Percentiles rank a stretch among this genome's conserved stretches.
These are phyloP conservation scores for Helicostylum pulchrum DNA, from an alignment of 192 early-diverging fungal genomes.

Conservation along the genomic window DNA sequence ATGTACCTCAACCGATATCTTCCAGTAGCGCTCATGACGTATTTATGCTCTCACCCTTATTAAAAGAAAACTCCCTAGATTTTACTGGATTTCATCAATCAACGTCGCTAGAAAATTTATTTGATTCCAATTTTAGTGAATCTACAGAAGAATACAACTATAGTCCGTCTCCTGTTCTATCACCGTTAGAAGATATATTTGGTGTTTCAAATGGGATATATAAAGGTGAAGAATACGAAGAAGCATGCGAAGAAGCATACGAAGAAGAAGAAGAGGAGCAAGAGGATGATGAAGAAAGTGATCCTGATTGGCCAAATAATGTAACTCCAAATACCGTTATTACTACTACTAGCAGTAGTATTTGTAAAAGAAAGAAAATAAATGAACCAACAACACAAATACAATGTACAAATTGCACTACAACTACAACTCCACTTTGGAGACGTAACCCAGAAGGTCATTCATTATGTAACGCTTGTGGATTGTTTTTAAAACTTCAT, in stretches of 20 bases:
- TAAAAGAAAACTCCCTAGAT: neutral
- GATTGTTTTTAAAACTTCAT: conserved; percentile 90
- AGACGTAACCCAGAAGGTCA: conserved; percentile 76
- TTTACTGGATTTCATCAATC: too few species aligned
- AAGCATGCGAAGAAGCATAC: too few species aligned
- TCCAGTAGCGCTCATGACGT: conserved; percentile 5
- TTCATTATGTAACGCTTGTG: conserved; percentile 93
- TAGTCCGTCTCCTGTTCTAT: conserved; percentile 5
- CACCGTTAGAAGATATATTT: conserved; percentile 1
- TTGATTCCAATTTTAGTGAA: conserved; percentile 6
- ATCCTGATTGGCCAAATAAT: neutral
- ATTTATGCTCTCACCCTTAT: neutral
- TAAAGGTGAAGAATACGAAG: neutral
- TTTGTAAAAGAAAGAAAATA: neutral
- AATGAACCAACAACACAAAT: too few species aligned
- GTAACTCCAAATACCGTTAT: too few species aligned
- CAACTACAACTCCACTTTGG: conserved; percentile 89
- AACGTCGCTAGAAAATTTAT: too few species aligned
- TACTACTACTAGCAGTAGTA: neutral
- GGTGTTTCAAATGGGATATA: neutral
- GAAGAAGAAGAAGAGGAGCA: neutral
- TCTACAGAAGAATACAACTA: conserved; percentile 8
- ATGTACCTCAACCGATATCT: too few species aligned
- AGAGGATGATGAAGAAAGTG: neutral
- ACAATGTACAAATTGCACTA: conserved; percentile 64